phyloP scores from a whole-genome alignment of 1,284 basidiomycete genomes.

The Afroboletus lepidellus region DNA sequence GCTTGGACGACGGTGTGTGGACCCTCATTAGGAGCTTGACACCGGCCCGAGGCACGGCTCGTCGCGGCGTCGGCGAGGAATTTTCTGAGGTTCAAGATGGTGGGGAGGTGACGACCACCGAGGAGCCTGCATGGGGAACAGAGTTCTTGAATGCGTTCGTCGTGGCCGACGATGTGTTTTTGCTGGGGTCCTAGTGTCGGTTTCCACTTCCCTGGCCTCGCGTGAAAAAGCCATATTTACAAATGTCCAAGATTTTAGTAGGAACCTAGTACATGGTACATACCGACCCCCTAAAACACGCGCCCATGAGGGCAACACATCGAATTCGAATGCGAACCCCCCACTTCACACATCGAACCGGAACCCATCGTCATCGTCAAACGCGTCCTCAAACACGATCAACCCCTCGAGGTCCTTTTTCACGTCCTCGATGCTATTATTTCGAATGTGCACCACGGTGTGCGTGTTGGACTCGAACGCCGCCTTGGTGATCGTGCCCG shows the following conservation, averaged over 20 bases:
- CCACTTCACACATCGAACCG: slow-evolving; percentile 26
- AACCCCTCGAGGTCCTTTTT: slow-evolving; percentile 34
- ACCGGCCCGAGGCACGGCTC: slow-evolving; percentile 26
- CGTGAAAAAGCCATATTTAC: no score
- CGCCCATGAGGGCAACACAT: no score
- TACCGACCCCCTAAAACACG: no score
- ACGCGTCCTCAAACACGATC: slow-evolving; percentile 31
- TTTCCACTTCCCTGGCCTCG: no score
- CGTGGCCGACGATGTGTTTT: slow-evolving; percentile 13
- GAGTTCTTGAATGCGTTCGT: slow-evolving; percentile 20
- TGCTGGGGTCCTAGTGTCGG: slow-evolving; percentile 6
- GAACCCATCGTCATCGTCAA: slow-evolving; percentile 30
- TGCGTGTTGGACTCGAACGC: slow-evolving; percentile 29
- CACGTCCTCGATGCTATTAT: slow-evolving; percentile 28
- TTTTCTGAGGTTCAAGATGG: slow-evolving; percentile 21
- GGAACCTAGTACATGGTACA: no score
- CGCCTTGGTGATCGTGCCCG: slow-evolving; percentile 29
- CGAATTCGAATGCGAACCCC: slow-evolving; percentile 2
- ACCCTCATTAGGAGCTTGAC: slow-evolving; percentile 21
- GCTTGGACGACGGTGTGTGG: slow-evolving; percentile 32
- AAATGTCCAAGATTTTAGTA: no score
- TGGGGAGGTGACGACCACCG: neutral
- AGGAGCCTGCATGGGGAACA: slow-evolving; percentile 26
- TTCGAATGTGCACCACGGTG: slow-evolving; percentile 16
- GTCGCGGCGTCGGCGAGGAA: slow-evolving; percentile 23